These are phyloP conservation scores for Calvatia gigantea DNA, from an alignment of 768 basidiomycete species.

Conservation along the genomic window DNA sequence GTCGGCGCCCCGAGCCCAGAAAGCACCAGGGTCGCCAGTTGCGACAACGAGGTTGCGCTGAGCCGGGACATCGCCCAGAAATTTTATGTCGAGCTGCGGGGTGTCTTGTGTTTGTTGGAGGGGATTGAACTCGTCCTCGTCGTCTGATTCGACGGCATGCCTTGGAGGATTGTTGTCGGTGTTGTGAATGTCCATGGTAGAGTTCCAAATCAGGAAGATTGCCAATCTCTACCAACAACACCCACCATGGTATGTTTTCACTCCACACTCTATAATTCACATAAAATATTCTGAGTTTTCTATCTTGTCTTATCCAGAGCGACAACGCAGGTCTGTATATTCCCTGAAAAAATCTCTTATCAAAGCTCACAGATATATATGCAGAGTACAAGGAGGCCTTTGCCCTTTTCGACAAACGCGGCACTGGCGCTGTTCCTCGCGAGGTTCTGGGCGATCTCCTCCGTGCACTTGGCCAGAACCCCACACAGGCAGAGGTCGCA, in stretches of 20 bases:
- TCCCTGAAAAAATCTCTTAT: conserved; percentile 3
- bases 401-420: conserved; percentile 96
- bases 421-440: conserved; percentile 84
- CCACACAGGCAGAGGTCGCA: conserved; percentile 96
- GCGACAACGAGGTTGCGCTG: conserved; percentile 38
- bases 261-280: not conserved
- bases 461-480: conserved; percentile 94
- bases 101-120: conserved; percentile 22
- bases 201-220: conserved; percentile 9
- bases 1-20: conserved; percentile 49
- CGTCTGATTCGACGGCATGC: conserved; percentile 63
- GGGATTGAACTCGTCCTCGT: conserved; percentile 61
- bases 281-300: not conserved
- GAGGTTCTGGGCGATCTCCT: conserved; percentile 91
- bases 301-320: conserved; percentile 10
- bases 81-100: conserved; percentile 26
- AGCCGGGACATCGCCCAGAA: conserved; percentile 32
- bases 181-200: conserved; percentile 23
- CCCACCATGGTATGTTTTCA: conserved; percentile 26
- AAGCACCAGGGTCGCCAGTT: conserved; percentile 39
- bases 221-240: conserved; percentile 12
- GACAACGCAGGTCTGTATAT: conserved; percentile 17
- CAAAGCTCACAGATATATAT: not conserved
- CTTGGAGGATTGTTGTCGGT: conserved; percentile 54
- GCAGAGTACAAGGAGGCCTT: conserved; percentile 97